Base-by-base conservation (phyloP, 768 basidiomycete species). In the Leccinum disarticulatum region DNA sequence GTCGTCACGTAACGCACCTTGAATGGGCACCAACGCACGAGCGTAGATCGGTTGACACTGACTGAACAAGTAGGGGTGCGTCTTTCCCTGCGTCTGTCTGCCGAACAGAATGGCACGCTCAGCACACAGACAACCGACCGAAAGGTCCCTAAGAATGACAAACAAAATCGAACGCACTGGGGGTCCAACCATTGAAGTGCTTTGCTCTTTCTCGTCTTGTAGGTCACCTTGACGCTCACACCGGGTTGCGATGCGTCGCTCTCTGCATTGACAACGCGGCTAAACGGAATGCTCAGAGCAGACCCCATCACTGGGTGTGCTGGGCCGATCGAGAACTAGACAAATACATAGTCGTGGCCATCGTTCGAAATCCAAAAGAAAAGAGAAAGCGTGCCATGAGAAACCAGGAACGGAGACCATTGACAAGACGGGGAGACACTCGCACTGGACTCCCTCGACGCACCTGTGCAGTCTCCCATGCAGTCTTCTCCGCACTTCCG, bases 11-110 rank as follows among this genome's bases (percentile, higher is more conserved):
- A 41, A 53, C 61, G 27, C 43, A 85, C 87, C 88, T 81, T 95
- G 93, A 52, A 92, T 69, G 0, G 93, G 94, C 0, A 86, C 81
- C 48, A 95, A 75, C 3, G 87, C 81, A 47, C 95, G 83, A 4
- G 90, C 90, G 68, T 95, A 93, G 66, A 94, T 95, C 1, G 95
- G 92, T 66, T 97, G 94, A 69, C 89, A 92, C 68, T 96, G 95
- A 62, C 91, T 93, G 79, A 95, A 98, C n/a, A 96, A 76, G 74
- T 88, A 96, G 0, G 92, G 88, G 71, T 90, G 87, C 27, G 74
- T 77, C 66, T 92, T 93, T n/a, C 92, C 92, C 62, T 92, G 90
- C 0, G 94, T 96, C 74, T 95, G 91, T 60, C 90, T 91, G 27
- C 17, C 31, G 19, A 52, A 19, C 8, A 10, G 5, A 30, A 15